A percentile compares a stretch with the other conserved stretches of the same genome.
Conservation (phyloP, 495 filamentous ascomycete genomes). For the Cetradonia linearis region DNA sequence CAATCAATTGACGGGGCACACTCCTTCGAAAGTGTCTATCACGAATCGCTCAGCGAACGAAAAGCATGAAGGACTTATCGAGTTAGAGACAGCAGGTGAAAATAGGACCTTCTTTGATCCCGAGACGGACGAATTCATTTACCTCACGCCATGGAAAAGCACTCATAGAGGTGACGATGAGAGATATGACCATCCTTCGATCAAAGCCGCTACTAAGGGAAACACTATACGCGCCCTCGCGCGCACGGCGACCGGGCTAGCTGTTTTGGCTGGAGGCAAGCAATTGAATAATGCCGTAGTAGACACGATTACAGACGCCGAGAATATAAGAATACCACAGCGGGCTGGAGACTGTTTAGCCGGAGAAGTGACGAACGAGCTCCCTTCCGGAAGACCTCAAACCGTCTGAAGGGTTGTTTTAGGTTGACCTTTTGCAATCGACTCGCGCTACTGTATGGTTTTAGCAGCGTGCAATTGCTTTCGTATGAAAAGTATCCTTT, state of each 20-base stretch:
- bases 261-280: conserved; percentile 12
- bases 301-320: not conserved
- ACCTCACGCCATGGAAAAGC: conserved; percentile 19
- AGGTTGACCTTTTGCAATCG: not conserved
- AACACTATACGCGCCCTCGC: conserved; percentile 6
- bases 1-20: not conserved
- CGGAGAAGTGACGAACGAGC: conserved; percentile 2
- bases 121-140: conserved; percentile 18
- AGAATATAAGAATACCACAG: not conserved
- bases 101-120: conserved; percentile 20
- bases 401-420: not conserved
- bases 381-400: not conserved
- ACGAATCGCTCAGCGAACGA: not conserved
- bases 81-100: conserved; percentile 9
- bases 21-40: conserved; percentile 7
- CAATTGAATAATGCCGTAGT: conserved; percentile 6
- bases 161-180: conserved; percentile 8
- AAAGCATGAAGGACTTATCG: conserved; percentile 15
- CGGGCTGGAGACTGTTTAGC: conserved; percentile 3
- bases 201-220: conserved; percentile 3
- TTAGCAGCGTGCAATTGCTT: not conserved
- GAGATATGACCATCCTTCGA: not conserved
- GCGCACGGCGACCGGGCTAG: conserved; percentile 12
- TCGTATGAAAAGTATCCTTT: too few relatives aligned
- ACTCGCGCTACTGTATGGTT: too few relatives aligned